Evolutionary conservation across 768 basidiomycete species (phyloP).

Genomic region (Trichaptum fuscoviolaceum): DNA sequence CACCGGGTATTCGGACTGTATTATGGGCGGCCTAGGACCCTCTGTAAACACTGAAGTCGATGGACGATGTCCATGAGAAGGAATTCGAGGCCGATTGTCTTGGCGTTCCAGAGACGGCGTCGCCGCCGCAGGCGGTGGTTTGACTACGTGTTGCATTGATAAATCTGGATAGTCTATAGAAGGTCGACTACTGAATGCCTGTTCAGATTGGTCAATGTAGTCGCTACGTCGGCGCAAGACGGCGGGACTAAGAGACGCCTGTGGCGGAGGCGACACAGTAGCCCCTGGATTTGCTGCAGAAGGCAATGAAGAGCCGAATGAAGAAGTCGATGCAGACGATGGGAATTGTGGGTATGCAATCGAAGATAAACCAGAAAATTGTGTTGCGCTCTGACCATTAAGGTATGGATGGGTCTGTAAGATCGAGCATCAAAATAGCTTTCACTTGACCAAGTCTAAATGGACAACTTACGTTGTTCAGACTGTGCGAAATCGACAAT

Average conservation of each 20-base stretch:
- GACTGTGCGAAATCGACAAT: no score
- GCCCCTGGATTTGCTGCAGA: slow-evolving; percentile 34
- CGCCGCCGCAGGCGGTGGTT: slow-evolving; percentile 78
- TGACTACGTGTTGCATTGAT: slow-evolving; percentile 50
- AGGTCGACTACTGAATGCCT: slow-evolving; percentile 46
- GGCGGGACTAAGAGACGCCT: slow-evolving; percentile 79
- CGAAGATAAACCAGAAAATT: slow-evolving; percentile 34
- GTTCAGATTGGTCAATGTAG: slow-evolving; percentile 73
- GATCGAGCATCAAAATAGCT: slow-evolving; percentile 10
- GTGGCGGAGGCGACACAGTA: slow-evolving; percentile 62
- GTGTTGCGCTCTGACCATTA: slow-evolving; percentile 22
- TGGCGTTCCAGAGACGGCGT: slow-evolving; percentile 67
- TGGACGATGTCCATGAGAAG: slow-evolving; percentile 28
- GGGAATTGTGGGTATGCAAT: slow-evolving; percentile 40
- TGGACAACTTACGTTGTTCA: slow-evolving; percentile 39
- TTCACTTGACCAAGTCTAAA: slow-evolving; percentile 1
- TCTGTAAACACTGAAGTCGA: slow-evolving; percentile 18
- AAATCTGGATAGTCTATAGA: slow-evolving; percentile 82
- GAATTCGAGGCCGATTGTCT: slow-evolving; percentile 59
- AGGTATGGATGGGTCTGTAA: slow-evolving; percentile 32
- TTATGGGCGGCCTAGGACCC: slow-evolving; percentile 58
- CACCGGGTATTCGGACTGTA: slow-evolving; percentile 73
- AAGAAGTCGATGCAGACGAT: slow-evolving; percentile 12
- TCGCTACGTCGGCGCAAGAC: slow-evolving; percentile 70
- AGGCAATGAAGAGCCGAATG: slow-evolving; percentile 32